Conservation (phyloP, 2,329 filamentous ascomycete genomes). For the Neonectria faginata region DNA sequence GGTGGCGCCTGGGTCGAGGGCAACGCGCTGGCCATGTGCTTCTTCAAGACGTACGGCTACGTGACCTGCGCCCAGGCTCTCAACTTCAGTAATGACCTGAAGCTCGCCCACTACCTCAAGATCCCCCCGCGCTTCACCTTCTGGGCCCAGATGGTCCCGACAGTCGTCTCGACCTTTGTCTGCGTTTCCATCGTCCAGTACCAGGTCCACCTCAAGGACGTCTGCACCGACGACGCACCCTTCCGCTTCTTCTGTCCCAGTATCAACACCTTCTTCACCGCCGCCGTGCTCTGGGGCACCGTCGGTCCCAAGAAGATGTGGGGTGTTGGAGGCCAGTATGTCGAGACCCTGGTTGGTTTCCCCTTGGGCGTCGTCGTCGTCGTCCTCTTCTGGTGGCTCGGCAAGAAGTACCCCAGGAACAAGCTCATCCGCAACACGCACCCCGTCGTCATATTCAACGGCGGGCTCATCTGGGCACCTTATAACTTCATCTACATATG, state of each 20-base stretch:
- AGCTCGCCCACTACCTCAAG: constrained; percentile 60
- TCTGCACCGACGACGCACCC: constrained; percentile 53
- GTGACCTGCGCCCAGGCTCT: constrained; percentile 52
- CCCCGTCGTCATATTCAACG: constrained; percentile 56
- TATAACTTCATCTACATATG: constrained; percentile 61
- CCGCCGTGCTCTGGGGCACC: constrained; percentile 56
- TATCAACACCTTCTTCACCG: constrained; percentile 54
- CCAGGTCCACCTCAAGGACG: constrained; percentile 51
- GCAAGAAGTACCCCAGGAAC: constrained; percentile 49
- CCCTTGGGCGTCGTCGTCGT: constrained; percentile 53
- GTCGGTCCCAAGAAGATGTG: constrained; percentile 55
- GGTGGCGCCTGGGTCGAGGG: constrained; percentile 57
- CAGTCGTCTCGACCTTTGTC: constrained; percentile 50
- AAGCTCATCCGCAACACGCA: constrained; percentile 55
- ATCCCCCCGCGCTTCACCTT: constrained; percentile 53
- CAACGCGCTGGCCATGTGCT: constrained; percentile 60
- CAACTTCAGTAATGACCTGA: constrained; percentile 51
- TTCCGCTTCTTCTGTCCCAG: constrained; percentile 54
- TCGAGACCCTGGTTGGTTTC: constrained; percentile 53
- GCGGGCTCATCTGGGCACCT: constrained; percentile 55
- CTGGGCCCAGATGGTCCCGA: constrained; percentile 51
- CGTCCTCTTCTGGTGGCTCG: constrained; percentile 51
- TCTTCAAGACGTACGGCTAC: constrained; percentile 58
- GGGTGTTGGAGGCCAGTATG: constrained; percentile 52
- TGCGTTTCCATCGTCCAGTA: constrained; percentile 53